Evolutionary conservation across 805 yeast genomes (phyloP), one percentile per base, ranked within the genome.

Genomic region (Lipomyces sp.): DNA sequence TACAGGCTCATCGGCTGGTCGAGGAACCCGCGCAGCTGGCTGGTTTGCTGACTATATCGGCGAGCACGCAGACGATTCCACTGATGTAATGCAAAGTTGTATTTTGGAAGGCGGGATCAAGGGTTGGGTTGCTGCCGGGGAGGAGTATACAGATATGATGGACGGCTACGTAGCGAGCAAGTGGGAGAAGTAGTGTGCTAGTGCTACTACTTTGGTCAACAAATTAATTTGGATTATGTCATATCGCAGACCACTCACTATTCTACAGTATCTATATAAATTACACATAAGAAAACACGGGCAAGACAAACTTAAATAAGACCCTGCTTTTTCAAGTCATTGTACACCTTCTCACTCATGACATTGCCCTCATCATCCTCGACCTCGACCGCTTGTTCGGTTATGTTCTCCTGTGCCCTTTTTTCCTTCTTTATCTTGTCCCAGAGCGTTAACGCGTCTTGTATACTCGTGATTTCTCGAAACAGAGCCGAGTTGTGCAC

Each of bases 351-450:
- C 60, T 82, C 83, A 31, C 84, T 78, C 95, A 91, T 84, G 14
- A 87, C 95, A 64, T 93, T 91, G 10, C 98, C 98, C 16, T 87
- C 89, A 1, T 80, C 84, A 64, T 93, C 98, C 65, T 91, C 98
- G 32, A 90, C 85, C 66, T 93, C 95, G 11, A 83, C 75, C 1
- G 80, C 79, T 46, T 74, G 72, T 56, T 83, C 85, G 40, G 62
- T 64, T 46, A 74, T 71, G 22, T 70, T 70, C 29, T 73, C 72
- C 45, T 67, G 67, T 8, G 65, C 59, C 37, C 76, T 64, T 3
- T 63, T 59, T 42, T 72, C 71, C 43, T 64, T 61, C 48, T 70
- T 70, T 8, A 82, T 54, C 24, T 68, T 70, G 1, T 71, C 70
- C 80, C 84, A 78, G 26, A 93, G 39, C 6, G 50, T 61, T 19